Percentiles rank a stretch among this genome's conserved stretches.
phyloP scores from a whole-genome alignment of 345 rosid genomes.

The Citrus medica region DNA sequence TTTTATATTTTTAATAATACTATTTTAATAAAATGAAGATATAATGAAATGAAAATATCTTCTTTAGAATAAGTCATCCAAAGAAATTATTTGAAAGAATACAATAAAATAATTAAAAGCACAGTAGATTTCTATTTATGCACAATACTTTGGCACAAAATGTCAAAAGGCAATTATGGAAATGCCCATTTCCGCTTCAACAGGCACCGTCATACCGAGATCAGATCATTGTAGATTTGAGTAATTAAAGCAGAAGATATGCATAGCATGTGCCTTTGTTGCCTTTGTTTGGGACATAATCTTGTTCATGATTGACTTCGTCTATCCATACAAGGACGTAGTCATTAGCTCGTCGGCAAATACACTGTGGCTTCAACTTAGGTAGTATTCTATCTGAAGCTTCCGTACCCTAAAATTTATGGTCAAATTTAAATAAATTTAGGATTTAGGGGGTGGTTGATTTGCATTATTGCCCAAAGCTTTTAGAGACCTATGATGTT shows the following conservation, averaged over 20 bases:
- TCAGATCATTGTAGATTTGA: not conserved
- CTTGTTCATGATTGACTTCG: constrained; percentile 4
- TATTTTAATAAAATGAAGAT: no score
- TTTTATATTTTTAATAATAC: no score
- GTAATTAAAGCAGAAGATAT: constrained; percentile 5
- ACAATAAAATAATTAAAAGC: constrained; percentile 11
- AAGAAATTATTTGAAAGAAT: no score
- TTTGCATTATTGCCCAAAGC: no score
- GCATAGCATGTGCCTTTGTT: constrained; percentile 9
- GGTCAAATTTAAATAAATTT: no score
- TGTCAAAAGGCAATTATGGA: constrained; percentile 11
- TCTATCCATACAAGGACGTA: not conserved
- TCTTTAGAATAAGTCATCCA: no score
- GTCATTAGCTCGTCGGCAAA: constrained; percentile 12
- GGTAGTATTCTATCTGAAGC: no score
- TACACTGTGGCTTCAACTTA: no score
- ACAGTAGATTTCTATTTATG: constrained; percentile 8
- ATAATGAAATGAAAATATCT: no score
- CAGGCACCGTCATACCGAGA: not conserved
- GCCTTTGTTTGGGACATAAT: constrained; percentile 17
- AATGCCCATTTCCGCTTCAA: not conserved
- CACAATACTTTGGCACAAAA: not conserved
- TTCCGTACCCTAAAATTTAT: no score
- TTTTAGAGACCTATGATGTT: no score
- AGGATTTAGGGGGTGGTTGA: no score